phyloP scores from a whole-genome alignment of 2,329 filamentous ascomycete species.

The Capronia epimyces region DNA sequence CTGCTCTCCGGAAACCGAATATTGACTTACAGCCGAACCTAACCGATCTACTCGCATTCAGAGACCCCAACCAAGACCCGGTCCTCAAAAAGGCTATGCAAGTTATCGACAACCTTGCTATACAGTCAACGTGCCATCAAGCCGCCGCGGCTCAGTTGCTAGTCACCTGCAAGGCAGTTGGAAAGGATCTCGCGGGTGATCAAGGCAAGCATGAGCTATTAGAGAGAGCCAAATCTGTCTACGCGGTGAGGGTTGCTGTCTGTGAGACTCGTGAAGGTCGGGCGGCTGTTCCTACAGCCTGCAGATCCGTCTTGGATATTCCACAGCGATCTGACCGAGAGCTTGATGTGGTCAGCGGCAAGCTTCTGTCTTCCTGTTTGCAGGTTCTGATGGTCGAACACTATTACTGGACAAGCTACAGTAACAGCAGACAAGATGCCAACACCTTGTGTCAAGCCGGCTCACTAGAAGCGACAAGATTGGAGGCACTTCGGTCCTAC shows the following conservation, averaged over 20 bases:
- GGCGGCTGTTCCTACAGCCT: conserved; percentile 47
- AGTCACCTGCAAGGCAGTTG: conserved; percentile 20
- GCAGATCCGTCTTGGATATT: conserved; percentile 42
- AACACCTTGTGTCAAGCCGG: conserved; percentile 58
- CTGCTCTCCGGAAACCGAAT: conserved; percentile 5
- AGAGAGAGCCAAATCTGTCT: conserved; percentile 50
- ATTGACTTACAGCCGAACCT: conserved; percentile 13
- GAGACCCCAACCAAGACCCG: conserved; percentile 18
- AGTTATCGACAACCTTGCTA: conserved; percentile 18
- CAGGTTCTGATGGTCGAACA: conserved; percentile 49
- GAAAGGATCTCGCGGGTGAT: conserved; percentile 15
- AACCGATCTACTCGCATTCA: conserved; percentile 16
- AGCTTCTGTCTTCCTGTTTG: conserved; percentile 47
- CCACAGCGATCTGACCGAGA: conserved; percentile 17
- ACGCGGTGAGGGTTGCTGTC: conserved; percentile 57
- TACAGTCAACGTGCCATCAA: conserved; percentile 23
- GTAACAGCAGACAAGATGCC: conserved; percentile 57
- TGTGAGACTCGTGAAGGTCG: conserved; percentile 56
- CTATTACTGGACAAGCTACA: conserved; percentile 61
- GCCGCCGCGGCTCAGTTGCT: conserved; percentile 19
- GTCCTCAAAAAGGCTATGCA: conserved; percentile 22
- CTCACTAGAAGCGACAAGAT: conserved; percentile 26
- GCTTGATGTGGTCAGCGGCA: conserved; percentile 25
- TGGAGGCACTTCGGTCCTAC: conserved; percentile 22
- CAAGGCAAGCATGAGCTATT: conserved; percentile 33